These are phyloP conservation scores for Umbellularia californica DNA, from an alignment of 164 flowering plant species.

Conservation along the genomic window DNA sequence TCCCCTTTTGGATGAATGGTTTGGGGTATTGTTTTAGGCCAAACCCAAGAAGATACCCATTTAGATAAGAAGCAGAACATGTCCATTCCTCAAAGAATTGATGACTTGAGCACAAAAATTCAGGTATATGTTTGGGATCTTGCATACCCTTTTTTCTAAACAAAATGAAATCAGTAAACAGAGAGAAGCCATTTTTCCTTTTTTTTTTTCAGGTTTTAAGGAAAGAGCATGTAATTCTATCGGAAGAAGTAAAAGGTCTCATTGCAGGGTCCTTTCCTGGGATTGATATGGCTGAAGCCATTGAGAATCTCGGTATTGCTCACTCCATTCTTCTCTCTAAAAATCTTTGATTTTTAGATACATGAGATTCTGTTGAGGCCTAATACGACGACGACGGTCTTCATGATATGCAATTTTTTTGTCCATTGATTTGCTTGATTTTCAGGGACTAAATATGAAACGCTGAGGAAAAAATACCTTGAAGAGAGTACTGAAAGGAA, in stretches of 20 bases:
- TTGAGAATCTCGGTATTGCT: conserved; percentile 42
- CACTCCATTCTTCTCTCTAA: background rate
- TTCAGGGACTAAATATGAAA: conserved; percentile 46
- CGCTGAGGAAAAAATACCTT: conserved; percentile 50
- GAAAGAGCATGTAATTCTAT: conserved; percentile 39
- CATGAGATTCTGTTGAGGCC: background rate
- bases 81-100: conserved; percentile 43
- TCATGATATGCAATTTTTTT: background rate
- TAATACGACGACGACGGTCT: background rate
- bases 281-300: conserved; percentile 33
- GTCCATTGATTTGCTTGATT: background rate
- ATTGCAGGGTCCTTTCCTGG: conserved; percentile 36
- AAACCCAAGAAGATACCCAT: background rate
- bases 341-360: background rate
- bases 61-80: conserved; percentile 29
- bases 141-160: background rate
- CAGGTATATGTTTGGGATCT: conserved; percentile 28
- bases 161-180: background rate
- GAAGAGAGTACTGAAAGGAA: conserved; percentile 58
- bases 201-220: conserved; percentile 39
- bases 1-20: background rate
- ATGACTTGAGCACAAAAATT: conserved; percentile 35
- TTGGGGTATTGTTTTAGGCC: conserved; percentile 1
- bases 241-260: conserved; percentile 45
- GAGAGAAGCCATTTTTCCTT: background rate